phyloP scores from a whole-genome alignment of 139 green algal species.

The Monoraphidium neglectum region DNA sequence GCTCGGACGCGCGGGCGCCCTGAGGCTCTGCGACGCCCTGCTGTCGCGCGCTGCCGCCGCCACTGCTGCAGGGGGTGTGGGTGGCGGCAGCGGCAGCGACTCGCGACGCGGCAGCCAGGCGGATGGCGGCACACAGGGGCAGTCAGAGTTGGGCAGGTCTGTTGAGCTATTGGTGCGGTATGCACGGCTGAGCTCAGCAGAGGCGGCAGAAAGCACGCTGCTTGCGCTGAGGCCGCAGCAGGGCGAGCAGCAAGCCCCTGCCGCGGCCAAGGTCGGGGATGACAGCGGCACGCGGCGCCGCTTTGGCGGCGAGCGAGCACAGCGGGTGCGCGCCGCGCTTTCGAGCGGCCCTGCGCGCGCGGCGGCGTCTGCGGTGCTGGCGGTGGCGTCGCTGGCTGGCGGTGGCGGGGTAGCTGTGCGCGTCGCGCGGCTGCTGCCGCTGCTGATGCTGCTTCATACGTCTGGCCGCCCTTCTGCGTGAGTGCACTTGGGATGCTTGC shows the following conservation, averaged over 20 bases:
- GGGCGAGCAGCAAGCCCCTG: not conserved
- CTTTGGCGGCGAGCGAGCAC: not conserved
- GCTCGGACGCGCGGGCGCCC: conserved; percentile 22
- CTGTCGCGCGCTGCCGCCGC: conserved; percentile 12
- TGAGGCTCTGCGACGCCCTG: conserved; percentile 45
- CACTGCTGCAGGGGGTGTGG: not conserved
- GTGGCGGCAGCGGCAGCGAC: not conserved
- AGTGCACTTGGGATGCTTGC: too few relatives aligned
- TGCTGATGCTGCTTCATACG: conserved; percentile 17
- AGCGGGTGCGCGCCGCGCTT: not conserved
- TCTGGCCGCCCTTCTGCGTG: too few relatives aligned
- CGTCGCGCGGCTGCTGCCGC: conserved; percentile 6
- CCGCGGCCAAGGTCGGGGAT: not conserved
- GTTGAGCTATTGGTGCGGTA: conserved; percentile 7
- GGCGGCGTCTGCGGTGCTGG: conserved; percentile 8
- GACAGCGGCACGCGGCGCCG: not conserved
- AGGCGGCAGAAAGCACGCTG: not conserved
- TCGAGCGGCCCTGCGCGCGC: not conserved
- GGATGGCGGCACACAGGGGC: not conserved
- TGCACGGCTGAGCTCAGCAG: not conserved
- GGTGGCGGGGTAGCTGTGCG: conserved; percentile 2
- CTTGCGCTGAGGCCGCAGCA: not conserved
- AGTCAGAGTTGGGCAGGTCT: not conserved
- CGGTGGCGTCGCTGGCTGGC: conserved; percentile 7
- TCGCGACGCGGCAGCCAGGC: not conserved